phyloP scores from a whole-genome alignment of 2,329 filamentous ascomycete species.

The Diplodia sapinea region DNA sequence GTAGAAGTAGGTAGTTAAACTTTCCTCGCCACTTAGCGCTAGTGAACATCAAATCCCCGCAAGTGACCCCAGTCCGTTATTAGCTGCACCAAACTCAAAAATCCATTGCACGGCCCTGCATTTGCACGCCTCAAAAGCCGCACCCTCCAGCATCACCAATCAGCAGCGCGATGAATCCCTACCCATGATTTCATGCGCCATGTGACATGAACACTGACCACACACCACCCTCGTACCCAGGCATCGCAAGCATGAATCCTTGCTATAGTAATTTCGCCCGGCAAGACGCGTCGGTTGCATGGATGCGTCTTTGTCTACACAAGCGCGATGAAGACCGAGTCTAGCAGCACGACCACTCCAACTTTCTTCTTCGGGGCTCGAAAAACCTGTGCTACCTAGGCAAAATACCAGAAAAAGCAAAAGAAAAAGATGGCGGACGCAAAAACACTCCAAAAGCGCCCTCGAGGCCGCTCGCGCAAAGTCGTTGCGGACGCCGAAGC shows the following conservation, averaged over 20 bases:
- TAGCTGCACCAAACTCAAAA: not conserved
- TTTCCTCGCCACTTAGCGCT: too few species aligned
- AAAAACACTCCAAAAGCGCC: not conserved
- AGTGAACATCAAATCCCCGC: too few species aligned
- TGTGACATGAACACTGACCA: not conserved
- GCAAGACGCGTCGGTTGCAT: not conserved
- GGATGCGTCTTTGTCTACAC: not conserved
- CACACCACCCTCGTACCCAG: not conserved
- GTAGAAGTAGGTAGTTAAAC: too few species aligned
- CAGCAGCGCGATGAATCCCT: not conserved
- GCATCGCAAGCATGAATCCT: not conserved
- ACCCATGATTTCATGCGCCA: not conserved
- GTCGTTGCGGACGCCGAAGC: slow-evolving; percentile 7
- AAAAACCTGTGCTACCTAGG: too few species aligned
- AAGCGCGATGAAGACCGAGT: not conserved
- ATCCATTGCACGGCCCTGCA: not conserved
- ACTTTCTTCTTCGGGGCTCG: not conserved
- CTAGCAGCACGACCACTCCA: not conserved
- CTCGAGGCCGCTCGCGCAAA: slow-evolving; percentile 13
- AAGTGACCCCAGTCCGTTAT: not conserved
- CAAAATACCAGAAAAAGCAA: too few species aligned
- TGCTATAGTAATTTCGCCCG: not conserved
- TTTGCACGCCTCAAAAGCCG: not conserved
- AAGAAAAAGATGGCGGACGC: not conserved
- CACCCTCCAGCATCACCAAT: not conserved